Evolutionary conservation across 2,329 filamentous ascomycete genomes (phyloP).

Genomic region (Microsporum canis): DNA sequence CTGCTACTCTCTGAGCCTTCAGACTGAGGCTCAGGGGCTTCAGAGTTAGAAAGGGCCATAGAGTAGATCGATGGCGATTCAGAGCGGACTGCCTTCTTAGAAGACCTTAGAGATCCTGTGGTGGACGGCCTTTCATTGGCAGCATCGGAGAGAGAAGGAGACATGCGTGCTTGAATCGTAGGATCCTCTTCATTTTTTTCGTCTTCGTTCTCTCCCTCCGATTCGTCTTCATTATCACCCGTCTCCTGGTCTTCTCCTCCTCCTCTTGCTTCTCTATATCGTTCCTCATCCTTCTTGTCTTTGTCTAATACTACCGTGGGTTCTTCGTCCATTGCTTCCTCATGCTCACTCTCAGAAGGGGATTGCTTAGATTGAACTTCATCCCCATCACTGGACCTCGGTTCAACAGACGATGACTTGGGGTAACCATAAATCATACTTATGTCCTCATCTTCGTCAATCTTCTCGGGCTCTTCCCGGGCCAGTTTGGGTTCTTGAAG

Average conservation of each 20-base stretch:
- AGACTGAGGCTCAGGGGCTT: neutral
- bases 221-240: neutral
- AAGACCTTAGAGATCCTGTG: neutral
- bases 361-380: neutral
- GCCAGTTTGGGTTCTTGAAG: neutral
- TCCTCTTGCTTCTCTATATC: neutral
- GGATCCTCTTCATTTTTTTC: neutral
- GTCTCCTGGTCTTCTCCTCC: neutral
- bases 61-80: neutral
- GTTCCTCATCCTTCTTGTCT: neutral
- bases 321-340: neutral
- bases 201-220: neutral
- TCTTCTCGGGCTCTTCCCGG: neutral
- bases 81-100: neutral
- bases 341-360: neutral
- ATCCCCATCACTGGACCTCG: neutral
- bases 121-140: neutral
- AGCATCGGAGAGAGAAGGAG: neutral
- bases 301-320: neutral
- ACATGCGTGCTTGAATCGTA: neutral
- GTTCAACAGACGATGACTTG: neutral
- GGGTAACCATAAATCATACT: neutral
- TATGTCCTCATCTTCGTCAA: neutral
- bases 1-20: neutral
- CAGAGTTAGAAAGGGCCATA: neutral